These are phyloP conservation scores for Excoecaria cochinchinensis DNA, from an alignment of 345 rosid species.

Conservation along the genomic window DNA sequence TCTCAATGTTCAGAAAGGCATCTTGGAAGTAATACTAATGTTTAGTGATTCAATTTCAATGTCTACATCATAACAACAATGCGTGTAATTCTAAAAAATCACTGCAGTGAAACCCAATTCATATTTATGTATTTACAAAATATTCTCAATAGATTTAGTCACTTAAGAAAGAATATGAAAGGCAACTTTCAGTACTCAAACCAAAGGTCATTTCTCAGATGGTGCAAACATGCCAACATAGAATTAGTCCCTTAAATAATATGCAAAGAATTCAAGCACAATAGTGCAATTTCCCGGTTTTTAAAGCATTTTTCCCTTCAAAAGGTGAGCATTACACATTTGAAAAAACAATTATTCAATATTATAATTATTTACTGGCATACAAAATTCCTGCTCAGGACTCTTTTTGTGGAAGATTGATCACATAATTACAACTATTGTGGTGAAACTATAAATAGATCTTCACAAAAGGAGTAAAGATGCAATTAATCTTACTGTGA, in stretches of 20 bases:
- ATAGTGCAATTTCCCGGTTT: neutral
- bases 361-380: neutral
- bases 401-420: neutral
- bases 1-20: neutral
- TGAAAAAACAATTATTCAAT: neutral
- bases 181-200: neutral
- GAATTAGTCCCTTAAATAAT: neutral
- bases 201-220: neutral
- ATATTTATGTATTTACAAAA: neutral
- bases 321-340: neutral
- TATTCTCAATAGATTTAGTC: neutral
- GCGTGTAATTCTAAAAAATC: neutral
- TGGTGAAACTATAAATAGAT: neutral
- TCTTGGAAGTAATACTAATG: neutral
- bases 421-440: neutral
- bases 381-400: neutral
- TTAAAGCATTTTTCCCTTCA: neutral
- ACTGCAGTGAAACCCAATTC: neutral
- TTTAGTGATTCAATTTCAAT: neutral
- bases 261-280: neutral
- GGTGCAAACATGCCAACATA: neutral
- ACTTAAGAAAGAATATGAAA: neutral
- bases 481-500: slow-evolving; percentile 59
- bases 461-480: neutral
- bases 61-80: neutral